Conservation (phyloP, 768 basidiomycete species). For the Suillus alpinus region DNA sequence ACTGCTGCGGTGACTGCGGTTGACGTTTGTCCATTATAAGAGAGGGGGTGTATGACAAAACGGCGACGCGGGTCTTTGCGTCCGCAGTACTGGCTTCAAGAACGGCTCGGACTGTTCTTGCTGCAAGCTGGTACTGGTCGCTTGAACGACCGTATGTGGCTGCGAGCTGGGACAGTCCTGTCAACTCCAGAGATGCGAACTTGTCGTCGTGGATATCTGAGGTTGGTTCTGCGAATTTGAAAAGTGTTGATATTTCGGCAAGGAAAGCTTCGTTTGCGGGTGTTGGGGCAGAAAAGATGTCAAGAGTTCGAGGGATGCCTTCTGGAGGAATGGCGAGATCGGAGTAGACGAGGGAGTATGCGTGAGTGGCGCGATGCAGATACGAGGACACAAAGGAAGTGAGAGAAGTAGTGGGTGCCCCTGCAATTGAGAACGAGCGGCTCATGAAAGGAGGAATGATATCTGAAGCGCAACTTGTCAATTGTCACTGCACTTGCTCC, state of each 20-base stretch:
- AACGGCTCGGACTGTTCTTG: conserved; percentile 43
- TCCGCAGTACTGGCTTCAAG: conserved; percentile 43
- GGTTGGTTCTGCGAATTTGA: conserved; percentile 46
- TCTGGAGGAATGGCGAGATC: conserved; percentile 30
- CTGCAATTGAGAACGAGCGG: conserved; percentile 45
- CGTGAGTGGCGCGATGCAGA: conserved; percentile 53
- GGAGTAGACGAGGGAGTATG: conserved; percentile 54
- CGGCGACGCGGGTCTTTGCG: conserved; percentile 42
- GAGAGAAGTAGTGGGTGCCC: conserved; percentile 33
- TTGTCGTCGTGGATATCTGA: conserved; percentile 29
- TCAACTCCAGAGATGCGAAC: conserved; percentile 66
- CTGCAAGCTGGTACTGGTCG: conserved; percentile 51
- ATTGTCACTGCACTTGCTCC: conserved; percentile 1
- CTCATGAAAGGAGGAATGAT: conserved; percentile 52
- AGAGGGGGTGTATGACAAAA: conserved; percentile 47
- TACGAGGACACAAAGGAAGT: conserved; percentile 57
- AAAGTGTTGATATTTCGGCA: conserved; percentile 41
- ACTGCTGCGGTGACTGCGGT: conserved; percentile 40
- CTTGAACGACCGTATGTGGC: conserved; percentile 46
- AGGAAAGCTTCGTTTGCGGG: conserved; percentile 38
- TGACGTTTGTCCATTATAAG: conserved; percentile 35
- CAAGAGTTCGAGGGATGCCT: conserved; percentile 34
- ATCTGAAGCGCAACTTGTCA: conserved; percentile 33
- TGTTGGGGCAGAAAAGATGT: conserved; percentile 41
- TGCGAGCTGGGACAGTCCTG: conserved; percentile 48